These are phyloP conservation scores for Cryptosporidium tyzzeri DNA, from an alignment of 169 alveolate species.

Conservation along the genomic window DNA sequence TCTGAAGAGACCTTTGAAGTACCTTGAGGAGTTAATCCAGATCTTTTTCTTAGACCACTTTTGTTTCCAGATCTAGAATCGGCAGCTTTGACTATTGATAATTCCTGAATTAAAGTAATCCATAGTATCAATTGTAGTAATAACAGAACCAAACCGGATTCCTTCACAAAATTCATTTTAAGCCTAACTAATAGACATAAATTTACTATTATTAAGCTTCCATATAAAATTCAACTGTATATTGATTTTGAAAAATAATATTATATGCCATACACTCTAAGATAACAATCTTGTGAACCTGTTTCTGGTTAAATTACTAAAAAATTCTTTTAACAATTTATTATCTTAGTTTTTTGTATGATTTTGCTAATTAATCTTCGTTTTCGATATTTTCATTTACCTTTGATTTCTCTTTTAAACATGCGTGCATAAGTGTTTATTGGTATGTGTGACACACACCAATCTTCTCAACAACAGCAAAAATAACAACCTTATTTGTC, in stretches of 20 bases:
- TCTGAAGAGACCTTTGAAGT: slow-evolving; percentile 46
- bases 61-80: slow-evolving; percentile 2
- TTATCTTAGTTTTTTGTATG: not conserved
- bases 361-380: not conserved
- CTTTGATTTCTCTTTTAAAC: not conserved
- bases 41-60: slow-evolving; percentile 34
- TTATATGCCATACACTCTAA: not conserved
- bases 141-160: not conserved
- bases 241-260: not conserved
- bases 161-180: slow-evolving; percentile 3
- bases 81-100: not conserved
- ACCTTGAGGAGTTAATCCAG: slow-evolving; percentile 36
- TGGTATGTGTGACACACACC: slow-evolving; percentile 29
- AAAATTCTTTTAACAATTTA: no score
- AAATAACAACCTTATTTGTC: not conserved
- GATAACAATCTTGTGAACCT: not conserved
- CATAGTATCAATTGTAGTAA: not conserved
- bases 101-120: not conserved
- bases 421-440: slow-evolving; percentile 3
- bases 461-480: not conserved
- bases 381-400: not conserved
- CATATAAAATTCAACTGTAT: not conserved
- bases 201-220: not conserved
- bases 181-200: not conserved
- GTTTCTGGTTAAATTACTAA: no score